Conservation (phyloP, 2,329 filamentous ascomycete genomes). For the Thelonectria blattea region DNA sequence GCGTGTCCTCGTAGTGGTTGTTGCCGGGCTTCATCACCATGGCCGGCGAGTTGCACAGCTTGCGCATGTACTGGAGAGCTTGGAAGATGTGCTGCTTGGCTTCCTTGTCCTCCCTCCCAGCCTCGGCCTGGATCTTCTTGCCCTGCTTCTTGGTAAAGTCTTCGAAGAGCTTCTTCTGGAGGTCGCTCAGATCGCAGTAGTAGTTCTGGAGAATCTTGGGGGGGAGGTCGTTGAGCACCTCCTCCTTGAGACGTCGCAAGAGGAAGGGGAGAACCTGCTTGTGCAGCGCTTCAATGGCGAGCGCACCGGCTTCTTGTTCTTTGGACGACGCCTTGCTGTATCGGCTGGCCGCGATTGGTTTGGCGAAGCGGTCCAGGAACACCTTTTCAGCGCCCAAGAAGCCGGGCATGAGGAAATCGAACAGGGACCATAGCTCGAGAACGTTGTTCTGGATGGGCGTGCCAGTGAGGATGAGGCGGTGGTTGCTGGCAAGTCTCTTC, state of each 20-base stretch:
- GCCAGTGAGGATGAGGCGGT: conserved; percentile 93
- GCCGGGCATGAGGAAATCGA: conserved; percentile 98
- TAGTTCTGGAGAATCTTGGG: conserved; percentile 99
- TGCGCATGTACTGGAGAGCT: conserved; percentile 98
- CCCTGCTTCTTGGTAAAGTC: conserved; percentile 95
- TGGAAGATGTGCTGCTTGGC: conserved; percentile 99
- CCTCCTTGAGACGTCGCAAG: conserved; percentile 93
- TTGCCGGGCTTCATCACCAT: conserved; percentile 95
- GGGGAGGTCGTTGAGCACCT: conserved; percentile 93
- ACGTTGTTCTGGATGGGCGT: conserved; percentile 99
- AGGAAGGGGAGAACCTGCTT: conserved; percentile 98
- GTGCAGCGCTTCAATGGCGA: conserved; percentile 97
- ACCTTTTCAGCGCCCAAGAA: conserved; percentile 94
- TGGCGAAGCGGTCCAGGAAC: conserved; percentile 94
- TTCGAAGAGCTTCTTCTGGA: conserved; percentile 94
- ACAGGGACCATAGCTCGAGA: conserved; percentile 94
- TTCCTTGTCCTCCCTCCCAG: conserved; percentile 84
- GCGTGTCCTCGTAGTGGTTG: conserved; percentile 87
- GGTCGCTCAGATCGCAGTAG: conserved; percentile 95
- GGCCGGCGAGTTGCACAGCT: conserved; percentile 96
- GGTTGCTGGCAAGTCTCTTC: conserved; percentile 88
- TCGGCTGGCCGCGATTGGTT: conserved; percentile 91
- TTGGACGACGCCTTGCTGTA: conserved; percentile 98
- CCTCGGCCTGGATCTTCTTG: conserved; percentile 84
- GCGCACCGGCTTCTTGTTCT: conserved; percentile 93